Evolutionary conservation across 140 eudicot genomes (phyloP).

Genomic region (Stevia rebaudiana): DNA sequence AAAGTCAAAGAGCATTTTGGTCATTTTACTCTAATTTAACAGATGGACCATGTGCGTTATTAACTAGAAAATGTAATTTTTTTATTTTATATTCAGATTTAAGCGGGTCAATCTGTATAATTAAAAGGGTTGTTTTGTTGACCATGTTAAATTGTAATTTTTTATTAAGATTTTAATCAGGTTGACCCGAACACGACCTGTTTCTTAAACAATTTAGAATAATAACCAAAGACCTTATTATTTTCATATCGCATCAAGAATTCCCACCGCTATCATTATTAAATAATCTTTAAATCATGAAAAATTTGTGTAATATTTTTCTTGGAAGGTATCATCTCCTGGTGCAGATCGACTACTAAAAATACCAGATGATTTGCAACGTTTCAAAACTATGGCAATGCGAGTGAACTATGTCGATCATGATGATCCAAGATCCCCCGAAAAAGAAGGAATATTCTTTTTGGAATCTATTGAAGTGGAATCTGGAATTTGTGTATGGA

Average conservation of each 20-base stretch:
- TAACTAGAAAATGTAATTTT: no score
- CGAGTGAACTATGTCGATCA: constrained; percentile 49
- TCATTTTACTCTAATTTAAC: no score
- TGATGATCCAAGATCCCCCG: constrained; percentile 27
- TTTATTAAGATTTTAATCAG: not conserved
- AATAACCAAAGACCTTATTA: not conserved
- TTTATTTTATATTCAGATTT: not conserved
- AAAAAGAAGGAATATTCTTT: constrained; percentile 48
- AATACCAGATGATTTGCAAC: constrained; percentile 42
- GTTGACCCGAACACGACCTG: not conserved
- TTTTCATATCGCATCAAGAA: not conserved
- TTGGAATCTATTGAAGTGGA: constrained; percentile 62
- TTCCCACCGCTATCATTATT: not conserved
- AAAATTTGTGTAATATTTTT: not conserved
- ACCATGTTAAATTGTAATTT: not conserved
- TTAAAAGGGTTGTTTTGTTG: not conserved
- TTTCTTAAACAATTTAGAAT: not conserved
- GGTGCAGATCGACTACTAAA: constrained; percentile 66
- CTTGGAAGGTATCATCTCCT: constrained; percentile 67
- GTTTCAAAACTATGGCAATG: constrained; percentile 60
- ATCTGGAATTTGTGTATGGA: constrained; percentile 64
- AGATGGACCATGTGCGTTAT: no score
- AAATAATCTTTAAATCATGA: not conserved
- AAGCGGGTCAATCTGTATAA: no score
- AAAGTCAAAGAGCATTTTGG: no score